These are phyloP conservation scores for Globisporangium yorkense DNA, from an alignment of 352 stramenopile genomes.

Conservation along the genomic window DNA sequence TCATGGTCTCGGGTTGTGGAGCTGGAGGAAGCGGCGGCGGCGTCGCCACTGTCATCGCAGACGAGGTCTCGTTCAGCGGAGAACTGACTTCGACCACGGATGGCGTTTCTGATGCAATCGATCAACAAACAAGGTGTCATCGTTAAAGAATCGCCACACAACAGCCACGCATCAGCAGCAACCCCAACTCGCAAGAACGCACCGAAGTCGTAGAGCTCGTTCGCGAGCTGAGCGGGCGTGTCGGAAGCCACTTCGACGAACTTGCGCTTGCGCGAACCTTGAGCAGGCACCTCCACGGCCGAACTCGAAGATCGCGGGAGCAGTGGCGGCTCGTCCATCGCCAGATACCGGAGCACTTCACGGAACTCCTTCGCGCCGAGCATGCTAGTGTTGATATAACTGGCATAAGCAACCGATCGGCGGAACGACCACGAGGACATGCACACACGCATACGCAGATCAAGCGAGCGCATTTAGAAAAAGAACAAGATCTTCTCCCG, in stretches of 20 bases:
- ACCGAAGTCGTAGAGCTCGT: constrained; percentile 31
- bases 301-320: constrained; percentile 47
- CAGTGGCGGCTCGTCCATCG: constrained; percentile 78
- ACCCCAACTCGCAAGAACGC: constrained; percentile 3
- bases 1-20: constrained; percentile 14
- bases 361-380: constrained; percentile 82
- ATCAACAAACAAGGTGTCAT: background rate
- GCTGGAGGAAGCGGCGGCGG: constrained; percentile 9
- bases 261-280: constrained; percentile 63
- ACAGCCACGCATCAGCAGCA: too few species aligned
- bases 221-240: constrained; percentile 10
- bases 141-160: background rate
- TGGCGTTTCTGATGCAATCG: constrained; percentile 21
- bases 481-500: constrained; percentile 9
- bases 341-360: constrained; percentile 77
- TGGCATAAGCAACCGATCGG: constrained; percentile 42
- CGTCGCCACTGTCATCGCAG: constrained; percentile 29
- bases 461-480: constrained; percentile 24
- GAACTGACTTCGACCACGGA: constrained; percentile 48
- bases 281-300: constrained; percentile 24
- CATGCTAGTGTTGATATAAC: constrained; percentile 72
- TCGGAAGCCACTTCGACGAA: constrained; percentile 67
- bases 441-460: constrained; percentile 7
- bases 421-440: constrained; percentile 22
- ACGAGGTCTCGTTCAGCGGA: constrained; percentile 21